Base-by-base conservation (phyloP, 2,329 filamentous ascomycete genomes). In the Ophiostoma perfectum region DNA sequence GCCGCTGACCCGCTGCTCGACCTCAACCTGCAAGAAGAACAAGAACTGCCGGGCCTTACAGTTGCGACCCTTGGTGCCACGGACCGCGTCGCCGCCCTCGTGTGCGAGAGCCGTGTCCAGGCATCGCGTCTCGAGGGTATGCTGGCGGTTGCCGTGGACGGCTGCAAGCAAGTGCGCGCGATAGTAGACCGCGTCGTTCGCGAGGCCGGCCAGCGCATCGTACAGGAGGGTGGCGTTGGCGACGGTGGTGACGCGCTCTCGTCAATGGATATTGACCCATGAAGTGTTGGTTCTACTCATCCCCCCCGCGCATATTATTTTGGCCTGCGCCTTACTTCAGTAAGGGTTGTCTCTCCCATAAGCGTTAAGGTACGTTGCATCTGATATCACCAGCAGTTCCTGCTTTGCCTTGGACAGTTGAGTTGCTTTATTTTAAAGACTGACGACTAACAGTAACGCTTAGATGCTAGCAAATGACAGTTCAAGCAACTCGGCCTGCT, bases 101-200 rank as follows among this genome's bases (percentile, higher is more conserved):
- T 93, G 12, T 91, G 96, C 83, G 95, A 98, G 82, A 95, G 89
- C 67, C 87, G 92, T 64, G 89, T 97, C n/a, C 90, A 96, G 78
- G 86, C 90, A 71, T 84, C 84, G 69, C 85, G 93, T 69, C 76
- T 98, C 70, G 94, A 99, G 80, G 91, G 91, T 0, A 96, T 99
- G 93, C 80, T 99, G 73, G 92, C 91, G 0, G 92, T 97, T 1
- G 94, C 90, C 0, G 88, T 97, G 65, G 93, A 97, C 76, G 95
- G 93, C 5, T 98, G 94, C 78, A 92, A 90, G 78, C 90, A 93
- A 76, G 88, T 98, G 52, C 85, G 91, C 72, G 84, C 87, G 72
- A 90, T 97, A 65, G 76, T 99, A 74, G 93, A 98, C 77, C 82
- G 83, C 6, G 89, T 96, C 14, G 88, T 98, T 63, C 87, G 89